Evolutionary conservation across 2,329 filamentous ascomycete species (phyloP), one percentile per base, ranked within the genome.

Genomic region (Colletotrichum sublineola): DNA sequence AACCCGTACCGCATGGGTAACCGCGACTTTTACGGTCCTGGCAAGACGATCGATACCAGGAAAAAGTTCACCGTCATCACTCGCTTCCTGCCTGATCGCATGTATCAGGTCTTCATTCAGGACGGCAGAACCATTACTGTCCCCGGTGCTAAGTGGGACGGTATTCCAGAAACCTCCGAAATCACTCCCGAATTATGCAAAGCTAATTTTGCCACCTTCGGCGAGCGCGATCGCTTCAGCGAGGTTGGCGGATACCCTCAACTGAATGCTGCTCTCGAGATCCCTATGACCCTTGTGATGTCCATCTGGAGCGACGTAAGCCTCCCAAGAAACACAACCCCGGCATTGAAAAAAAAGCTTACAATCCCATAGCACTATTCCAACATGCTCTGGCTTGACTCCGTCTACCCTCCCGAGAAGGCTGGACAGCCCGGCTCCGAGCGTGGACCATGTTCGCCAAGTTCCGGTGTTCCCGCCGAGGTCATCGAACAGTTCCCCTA

Each of bases 311-410:
- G 90, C 75, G 90, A 92, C 80, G 77, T 78, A 65, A 76, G 77
- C 74, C 14, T 18, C 46, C 0, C 0, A 18, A 1, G 7, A 4
- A 9, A 31, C 12, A 2, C 20, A 8, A 15, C 31, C 7, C 5
- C 36, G 5, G 3, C 2, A 4, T 12, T 56, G 5, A 2, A 18
- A 8, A 8, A 48, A 8, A 7, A 29, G 42, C 46, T 74, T 29
- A 68, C 48, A 14, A 3, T 38, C 20, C 1, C 3, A n/a, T 5
- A 79, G 77, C 87, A 91, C 80, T 82, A 86, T 63, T 82, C 88
- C 77, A 86, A 89, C 80, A 91, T 92, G 88, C 85, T 90, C 74
- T 92, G 90, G 90, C 86, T 92, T 74, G 90, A 92, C 82, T 85
- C 85, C 68, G 84, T 80, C 76, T 89, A 86, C 81, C 88, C 89